phyloP scores from a whole-genome alignment of 306 rosid genomes.

The Gastrolobium villosum region DNA sequence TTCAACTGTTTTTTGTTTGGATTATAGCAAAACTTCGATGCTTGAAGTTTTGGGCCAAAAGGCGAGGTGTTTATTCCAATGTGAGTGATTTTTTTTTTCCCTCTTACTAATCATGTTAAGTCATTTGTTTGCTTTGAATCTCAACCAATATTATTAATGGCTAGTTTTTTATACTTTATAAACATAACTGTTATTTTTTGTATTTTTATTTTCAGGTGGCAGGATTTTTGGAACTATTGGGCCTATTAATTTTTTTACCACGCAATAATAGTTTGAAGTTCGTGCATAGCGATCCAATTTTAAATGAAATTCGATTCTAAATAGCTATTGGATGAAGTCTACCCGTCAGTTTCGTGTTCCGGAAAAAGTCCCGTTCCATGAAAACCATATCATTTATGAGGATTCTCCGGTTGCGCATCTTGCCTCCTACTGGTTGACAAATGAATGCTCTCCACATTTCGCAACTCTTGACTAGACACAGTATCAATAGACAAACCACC shows the following conservation, averaged over 20 bases:
- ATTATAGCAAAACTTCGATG: conserved; percentile 81
- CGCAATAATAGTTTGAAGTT: too few species aligned
- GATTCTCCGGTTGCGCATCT: too few species aligned
- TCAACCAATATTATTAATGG: background rate
- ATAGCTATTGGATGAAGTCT: too few species aligned
- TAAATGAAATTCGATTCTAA: too few species aligned
- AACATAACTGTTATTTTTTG: background rate
- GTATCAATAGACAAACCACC: conserved; percentile 38
- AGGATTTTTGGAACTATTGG: conserved; percentile 96
- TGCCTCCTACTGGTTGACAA: conserved; percentile 48
- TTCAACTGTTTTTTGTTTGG: background rate
- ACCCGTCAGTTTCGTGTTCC: too few species aligned
- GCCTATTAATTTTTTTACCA: too few species aligned
- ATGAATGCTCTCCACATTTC: conserved; percentile 40
- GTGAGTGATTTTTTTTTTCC: conserved; percentile 57
- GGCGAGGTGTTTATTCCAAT: conserved; percentile 93
- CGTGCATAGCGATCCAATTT: too few species aligned
- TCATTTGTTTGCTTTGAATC: conserved; percentile 31
- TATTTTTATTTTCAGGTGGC: conserved; percentile 69
- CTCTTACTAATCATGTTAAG: background rate
- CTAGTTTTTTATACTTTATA: conserved; percentile 6
- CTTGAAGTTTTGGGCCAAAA: conserved; percentile 92
- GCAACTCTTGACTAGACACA: conserved; percentile 46
- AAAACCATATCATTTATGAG: too few species aligned
- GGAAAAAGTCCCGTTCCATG: too few species aligned